A percentile compares a stretch with the other conserved stretches of the same genome.
These are phyloP conservation scores for Xylariaceae sp. DNA, from an alignment of 2,329 filamentous ascomycete genomes.

Conservation along the genomic window DNA sequence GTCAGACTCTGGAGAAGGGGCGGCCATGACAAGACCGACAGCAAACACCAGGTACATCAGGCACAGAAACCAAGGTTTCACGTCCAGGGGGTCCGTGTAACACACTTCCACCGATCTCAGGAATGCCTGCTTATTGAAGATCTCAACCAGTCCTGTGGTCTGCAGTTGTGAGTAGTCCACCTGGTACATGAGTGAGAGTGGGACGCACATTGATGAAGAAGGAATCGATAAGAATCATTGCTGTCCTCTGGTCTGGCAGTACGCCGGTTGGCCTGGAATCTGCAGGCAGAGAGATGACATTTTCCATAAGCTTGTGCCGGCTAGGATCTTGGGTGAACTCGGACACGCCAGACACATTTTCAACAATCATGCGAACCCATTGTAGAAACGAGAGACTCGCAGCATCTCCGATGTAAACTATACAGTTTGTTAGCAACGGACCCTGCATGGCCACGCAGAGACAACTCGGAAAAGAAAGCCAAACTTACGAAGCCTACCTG, in stretches of 20 bases:
- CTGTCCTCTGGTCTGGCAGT: conserved; percentile 50
- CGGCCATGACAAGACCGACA: conserved; percentile 55
- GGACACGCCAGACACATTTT: conserved; percentile 47
- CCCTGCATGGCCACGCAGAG: background rate
- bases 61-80: conserved; percentile 49
- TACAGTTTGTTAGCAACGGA: background rate
- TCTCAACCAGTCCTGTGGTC: conserved; percentile 56
- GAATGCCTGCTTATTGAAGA: conserved; percentile 51
- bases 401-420: conserved; percentile 60
- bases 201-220: conserved; percentile 55
- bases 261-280: conserved; percentile 44
- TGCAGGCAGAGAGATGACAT: conserved; percentile 42
- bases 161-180: conserved; percentile 28
- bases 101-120: conserved; percentile 44
- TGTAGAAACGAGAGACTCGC: conserved; percentile 57
- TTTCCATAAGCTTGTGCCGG: conserved; percentile 52
- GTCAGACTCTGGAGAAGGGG: conserved; percentile 42
- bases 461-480: background rate
- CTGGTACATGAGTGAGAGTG: background rate
- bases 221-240: conserved; percentile 49
- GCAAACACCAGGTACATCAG: conserved; percentile 58
- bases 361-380: conserved; percentile 55
- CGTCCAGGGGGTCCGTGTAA: conserved; percentile 48
- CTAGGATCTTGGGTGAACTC: conserved; percentile 53
- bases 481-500: conserved; percentile 50